A percentile compares a stretch with the other conserved stretches of the same genome.
Evolutionary conservation across 129 eudicot species (phyloP).

Genomic region (Deinandra increscens): DNA sequence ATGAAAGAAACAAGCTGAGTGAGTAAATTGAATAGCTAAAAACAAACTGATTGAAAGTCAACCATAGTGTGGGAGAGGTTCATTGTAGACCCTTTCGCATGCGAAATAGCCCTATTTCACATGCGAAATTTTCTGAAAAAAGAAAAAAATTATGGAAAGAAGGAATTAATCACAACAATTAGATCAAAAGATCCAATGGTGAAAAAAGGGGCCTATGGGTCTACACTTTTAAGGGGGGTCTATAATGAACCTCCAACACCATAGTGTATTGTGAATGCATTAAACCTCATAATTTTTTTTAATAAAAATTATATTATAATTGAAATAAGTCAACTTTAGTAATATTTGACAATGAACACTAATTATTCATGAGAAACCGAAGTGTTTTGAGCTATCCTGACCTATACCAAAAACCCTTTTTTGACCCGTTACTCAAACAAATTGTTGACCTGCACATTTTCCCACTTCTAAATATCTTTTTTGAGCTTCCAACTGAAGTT

Average conservation of each 20-base stretch:
- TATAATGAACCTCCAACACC: too few relatives aligned
- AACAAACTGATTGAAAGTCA: background rate
- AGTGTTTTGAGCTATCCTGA: background rate
- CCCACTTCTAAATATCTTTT: background rate
- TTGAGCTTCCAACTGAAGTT: slow-evolving; percentile 16
- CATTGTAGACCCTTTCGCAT: too few relatives aligned
- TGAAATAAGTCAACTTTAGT: background rate
- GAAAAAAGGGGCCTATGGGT: too few relatives aligned
- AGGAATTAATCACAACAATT: too few relatives aligned
- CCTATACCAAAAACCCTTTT: background rate
- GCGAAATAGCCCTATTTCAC: too few relatives aligned
- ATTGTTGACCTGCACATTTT: background rate
- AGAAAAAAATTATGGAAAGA: too few relatives aligned
- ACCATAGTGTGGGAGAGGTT: background rate
- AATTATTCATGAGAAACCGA: background rate
- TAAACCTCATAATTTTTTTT: background rate
- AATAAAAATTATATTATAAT: background rate
- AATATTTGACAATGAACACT: background rate
- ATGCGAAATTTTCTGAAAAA: too few relatives aligned
- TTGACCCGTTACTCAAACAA: slow-evolving; percentile 3
- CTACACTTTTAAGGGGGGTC: too few relatives aligned
- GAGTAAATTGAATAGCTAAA: background rate
- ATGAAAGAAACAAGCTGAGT: background rate
- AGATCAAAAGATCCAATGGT: too few relatives aligned
- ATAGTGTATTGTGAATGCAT: background rate